Evolutionary conservation across 306 rosid species (phyloP).

Genomic region (Dicorynia guianensis): DNA sequence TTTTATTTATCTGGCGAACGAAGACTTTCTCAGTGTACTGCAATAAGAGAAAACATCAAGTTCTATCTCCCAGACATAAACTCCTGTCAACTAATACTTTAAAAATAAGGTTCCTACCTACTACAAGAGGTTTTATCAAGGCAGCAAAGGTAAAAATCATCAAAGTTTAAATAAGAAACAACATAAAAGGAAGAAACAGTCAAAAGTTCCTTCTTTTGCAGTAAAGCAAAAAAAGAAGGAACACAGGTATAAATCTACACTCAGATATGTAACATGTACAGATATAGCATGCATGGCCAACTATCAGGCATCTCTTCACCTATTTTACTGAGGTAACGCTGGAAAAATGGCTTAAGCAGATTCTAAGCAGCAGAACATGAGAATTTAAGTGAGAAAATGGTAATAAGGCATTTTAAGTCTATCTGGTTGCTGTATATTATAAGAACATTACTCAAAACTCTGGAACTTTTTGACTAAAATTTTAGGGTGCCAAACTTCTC

Average conservation of each 20-base stretch:
- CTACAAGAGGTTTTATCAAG: background rate
- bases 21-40: conserved; percentile 75
- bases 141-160: background rate
- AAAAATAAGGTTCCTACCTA: conserved; percentile 31
- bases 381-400: background rate
- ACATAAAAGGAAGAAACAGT: background rate
- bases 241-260: conserved; percentile 9
- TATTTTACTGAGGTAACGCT: background rate
- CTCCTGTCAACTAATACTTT: conserved; percentile 29
- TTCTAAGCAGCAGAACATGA: background rate
- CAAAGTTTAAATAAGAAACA: background rate
- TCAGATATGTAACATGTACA: background rate
- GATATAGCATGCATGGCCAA: conserved; percentile 7
- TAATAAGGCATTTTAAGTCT: background rate
- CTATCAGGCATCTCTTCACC: conserved; percentile 11
- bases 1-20: conserved; percentile 54
- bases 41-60: conserved; percentile 47
- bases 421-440: background rate
- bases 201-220: background rate
- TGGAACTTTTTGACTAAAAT: background rate
- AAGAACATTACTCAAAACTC: background rate
- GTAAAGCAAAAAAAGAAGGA: background rate
- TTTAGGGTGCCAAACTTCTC: background rate
- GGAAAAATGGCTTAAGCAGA: background rate
- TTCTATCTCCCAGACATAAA: conserved; percentile 38